Base-by-base conservation (phyloP, 495 filamentous ascomycete genomes). In the Copromyces sp. region DNA sequence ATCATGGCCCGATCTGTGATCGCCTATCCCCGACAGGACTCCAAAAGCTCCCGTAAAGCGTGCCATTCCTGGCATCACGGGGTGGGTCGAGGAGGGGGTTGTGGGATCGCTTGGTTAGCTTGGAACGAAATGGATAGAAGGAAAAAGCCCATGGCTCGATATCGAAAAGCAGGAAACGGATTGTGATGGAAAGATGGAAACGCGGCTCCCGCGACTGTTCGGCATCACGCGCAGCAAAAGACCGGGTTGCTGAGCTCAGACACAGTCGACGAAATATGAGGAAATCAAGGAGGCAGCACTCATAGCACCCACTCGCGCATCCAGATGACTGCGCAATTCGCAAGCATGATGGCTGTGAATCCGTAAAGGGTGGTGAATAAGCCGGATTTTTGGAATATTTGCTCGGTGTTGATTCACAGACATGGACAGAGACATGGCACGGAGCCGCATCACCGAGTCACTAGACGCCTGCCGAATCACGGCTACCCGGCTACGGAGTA, bases 31-130 rank as follows among this genome's bases (percentile, higher is more conserved):
- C 39, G 61, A 61, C 71, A 70, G 47, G 41, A 24, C 72, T 69
- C 47, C 68, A 73, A 70, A 70, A 45, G 24, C 61, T 68, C 45
- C 37, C 39, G 29, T 7, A 69, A 41, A 68, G 40, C 40, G 53
- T 65, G 53, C 53, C 53, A 65, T 65, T 65, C 53, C 53, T 65
- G 12, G 68, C 45, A 70, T 75, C 71, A 75, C 71, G 53, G 71
- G 71, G 9, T 35, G 40, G 45, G 12, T 12, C 20, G 59, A 29
- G 32, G 47, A 42, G 71, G 73, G 68, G 32, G 29, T 65, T 65
- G 53, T 65, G 53, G 53, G 29, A 65, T 35, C 53, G 53, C 53
- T 35, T 65, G 53, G 53, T 35, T 65, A 65, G 29, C 53, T 65
- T 35, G 53, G 53, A 65, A 65, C 53, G 53, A 35, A 35, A 35